Conservation (phyloP, 108 stramenopile species). For the Mediolabrus comicus region DNA sequence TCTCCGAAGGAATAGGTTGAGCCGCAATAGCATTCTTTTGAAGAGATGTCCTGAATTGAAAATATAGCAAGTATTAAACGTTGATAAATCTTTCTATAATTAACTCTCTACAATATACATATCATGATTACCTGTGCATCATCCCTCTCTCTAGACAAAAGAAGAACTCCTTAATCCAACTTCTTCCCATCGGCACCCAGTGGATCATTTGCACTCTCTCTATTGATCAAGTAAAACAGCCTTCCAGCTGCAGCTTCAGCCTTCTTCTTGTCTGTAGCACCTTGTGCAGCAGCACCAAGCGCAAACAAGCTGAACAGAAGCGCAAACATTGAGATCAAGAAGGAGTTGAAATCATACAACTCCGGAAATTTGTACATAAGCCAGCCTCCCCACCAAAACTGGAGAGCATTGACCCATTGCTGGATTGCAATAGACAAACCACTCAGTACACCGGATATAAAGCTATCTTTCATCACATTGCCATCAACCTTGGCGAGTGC, state of each 20-base stretch:
- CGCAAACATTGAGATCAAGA: conserved; percentile 76
- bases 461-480: conserved; percentile 25
- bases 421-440: conserved; percentile 34
- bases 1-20: too few species aligned
- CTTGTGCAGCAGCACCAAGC: conserved; percentile 73
- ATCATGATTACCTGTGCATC: not conserved
- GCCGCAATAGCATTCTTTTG: too few species aligned
- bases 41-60: too few species aligned
- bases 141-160: too few species aligned
- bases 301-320: conserved; percentile 75
- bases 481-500: conserved; percentile 49
- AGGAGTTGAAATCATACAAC: conserved; percentile 55
- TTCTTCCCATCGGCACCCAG: not conserved
- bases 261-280: conserved; percentile 64
- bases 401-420: conserved; percentile 47
- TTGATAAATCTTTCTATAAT: too few species aligned
- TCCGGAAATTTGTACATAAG: conserved; percentile 59
- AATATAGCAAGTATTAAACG: too few species aligned
- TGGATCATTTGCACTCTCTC: conserved; percentile 37
- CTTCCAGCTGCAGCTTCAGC: conserved; percentile 61
- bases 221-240: conserved; percentile 70
- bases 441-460: conserved; percentile 18
- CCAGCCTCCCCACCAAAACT: conserved; percentile 80
- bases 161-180: not conserved
- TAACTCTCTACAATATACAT: too few species aligned